phyloP scores from a whole-genome alignment of 116 monocot genomes.

The Iris pallida region DNA sequence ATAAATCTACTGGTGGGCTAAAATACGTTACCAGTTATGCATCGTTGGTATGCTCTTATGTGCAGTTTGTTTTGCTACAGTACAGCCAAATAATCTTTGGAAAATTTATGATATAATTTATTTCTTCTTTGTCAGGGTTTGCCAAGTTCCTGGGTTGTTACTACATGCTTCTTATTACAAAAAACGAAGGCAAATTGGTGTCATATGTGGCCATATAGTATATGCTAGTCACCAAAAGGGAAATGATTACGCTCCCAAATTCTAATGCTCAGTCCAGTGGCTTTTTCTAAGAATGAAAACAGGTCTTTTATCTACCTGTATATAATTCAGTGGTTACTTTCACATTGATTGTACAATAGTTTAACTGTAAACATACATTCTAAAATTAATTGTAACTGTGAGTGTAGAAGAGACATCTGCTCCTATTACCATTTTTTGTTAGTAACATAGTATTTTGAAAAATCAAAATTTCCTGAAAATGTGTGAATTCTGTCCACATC shows the following conservation, averaged over 20 bases:
- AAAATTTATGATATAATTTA: not conserved
- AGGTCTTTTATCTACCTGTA: constrained; percentile 23
- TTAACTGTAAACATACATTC: too few relatives aligned
- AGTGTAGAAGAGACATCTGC: too few relatives aligned
- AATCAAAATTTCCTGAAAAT: too few relatives aligned
- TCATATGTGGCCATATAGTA: constrained; percentile 45
- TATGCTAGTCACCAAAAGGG: constrained; percentile 51
- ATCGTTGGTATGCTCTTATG: constrained; percentile 63
- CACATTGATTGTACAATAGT: too few relatives aligned
- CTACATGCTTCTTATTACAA: constrained; percentile 62
- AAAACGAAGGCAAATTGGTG: constrained; percentile 45
- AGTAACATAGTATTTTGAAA: too few relatives aligned
- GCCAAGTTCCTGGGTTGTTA: constrained; percentile 58
- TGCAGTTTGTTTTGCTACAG: too few relatives aligned
- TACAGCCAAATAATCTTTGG: too few relatives aligned
- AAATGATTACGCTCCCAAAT: constrained; percentile 39
- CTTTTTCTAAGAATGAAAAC: constrained; percentile 34
- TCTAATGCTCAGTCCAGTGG: constrained; percentile 15
- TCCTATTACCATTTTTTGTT: too few relatives aligned
- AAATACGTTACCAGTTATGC: constrained; percentile 78
- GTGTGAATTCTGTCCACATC: too few relatives aligned
- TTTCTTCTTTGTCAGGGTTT: constrained; percentile 34
- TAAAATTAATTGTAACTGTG: too few relatives aligned
- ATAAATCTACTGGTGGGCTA: constrained; percentile 77
- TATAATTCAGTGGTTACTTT: not conserved